These are phyloP conservation scores for Sphagnum tenellum DNA, from an alignment of 225 moss, liverwort and hornwort species.

Conservation along the genomic window DNA sequence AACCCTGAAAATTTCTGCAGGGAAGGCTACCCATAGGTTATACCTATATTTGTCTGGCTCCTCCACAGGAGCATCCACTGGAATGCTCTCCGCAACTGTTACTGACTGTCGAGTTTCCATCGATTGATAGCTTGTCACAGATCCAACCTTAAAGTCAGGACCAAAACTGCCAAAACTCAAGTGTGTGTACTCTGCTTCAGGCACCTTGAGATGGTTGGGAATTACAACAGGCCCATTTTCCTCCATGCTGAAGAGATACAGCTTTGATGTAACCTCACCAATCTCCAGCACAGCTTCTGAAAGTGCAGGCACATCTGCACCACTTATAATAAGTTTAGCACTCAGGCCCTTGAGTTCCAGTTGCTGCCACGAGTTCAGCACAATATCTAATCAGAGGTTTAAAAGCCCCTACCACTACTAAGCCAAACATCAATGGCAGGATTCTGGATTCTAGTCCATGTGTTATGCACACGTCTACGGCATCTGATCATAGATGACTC, in stretches of 20 bases:
- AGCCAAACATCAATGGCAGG: too few species aligned
- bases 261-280: conserved; percentile 38
- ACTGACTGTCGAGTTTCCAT: conserved; percentile 45
- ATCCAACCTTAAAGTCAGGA: conserved; percentile 66
- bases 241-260: conserved; percentile 57
- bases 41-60: conserved; percentile 25
- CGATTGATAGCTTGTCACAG: conserved; percentile 40
- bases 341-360: conserved; percentile 6
- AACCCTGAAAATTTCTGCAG: too few species aligned
- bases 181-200: conserved; percentile 76
- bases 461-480: too few species aligned
- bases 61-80: conserved; percentile 26
- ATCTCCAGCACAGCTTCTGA: too few species aligned
- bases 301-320: too few species aligned
- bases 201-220: conserved; percentile 80
- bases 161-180: conserved; percentile 95
- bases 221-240: conserved; percentile 86
- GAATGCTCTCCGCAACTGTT: conserved; percentile 20
- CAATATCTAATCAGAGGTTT: too few species aligned
- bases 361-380: neutral
- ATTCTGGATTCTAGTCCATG: too few species aligned
- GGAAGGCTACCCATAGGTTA: too few species aligned
- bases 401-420: too few species aligned
- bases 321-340: too few species aligned
- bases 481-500: too few species aligned